These are phyloP conservation scores for Omphalotus olearius DNA, from an alignment of 1,284 basidiomycete species.

Conservation along the genomic window DNA sequence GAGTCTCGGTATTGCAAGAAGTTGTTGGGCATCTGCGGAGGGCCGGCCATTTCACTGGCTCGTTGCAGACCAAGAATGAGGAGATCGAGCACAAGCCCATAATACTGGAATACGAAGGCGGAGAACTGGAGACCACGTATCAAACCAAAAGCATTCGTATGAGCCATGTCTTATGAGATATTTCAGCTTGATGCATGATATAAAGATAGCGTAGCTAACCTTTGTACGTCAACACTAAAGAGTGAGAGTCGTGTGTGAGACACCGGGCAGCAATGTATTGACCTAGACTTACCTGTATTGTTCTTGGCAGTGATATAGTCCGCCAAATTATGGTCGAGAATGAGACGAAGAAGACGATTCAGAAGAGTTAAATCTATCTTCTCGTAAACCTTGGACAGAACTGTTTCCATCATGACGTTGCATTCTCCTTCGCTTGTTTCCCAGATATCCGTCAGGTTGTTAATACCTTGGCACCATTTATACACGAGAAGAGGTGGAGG, in stretches of 20 bases:
- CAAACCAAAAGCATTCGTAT: constrained; percentile 88
- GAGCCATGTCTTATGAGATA: constrained; percentile 67
- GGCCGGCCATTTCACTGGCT: constrained; percentile 95
- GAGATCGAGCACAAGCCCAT: constrained; percentile 87
- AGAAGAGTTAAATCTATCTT: constrained; percentile 95
- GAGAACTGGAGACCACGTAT: constrained; percentile 96
- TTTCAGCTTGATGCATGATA: constrained; percentile 7
- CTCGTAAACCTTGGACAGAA: constrained; percentile 93
- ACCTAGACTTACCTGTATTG: constrained; percentile 61
- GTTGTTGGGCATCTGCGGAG: constrained; percentile 92
- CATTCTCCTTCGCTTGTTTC: constrained; percentile 96
- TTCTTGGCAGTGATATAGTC: constrained; percentile 99
- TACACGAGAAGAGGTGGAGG: constrained; percentile 95
- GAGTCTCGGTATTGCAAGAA: constrained; percentile 95
- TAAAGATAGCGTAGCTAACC: constrained; percentile 43
- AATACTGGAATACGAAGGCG: constrained; percentile 97
- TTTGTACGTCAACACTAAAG: constrained; percentile 81
- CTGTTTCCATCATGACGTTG: constrained; percentile 97
- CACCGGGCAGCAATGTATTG: background rate
- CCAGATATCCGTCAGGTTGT: constrained; percentile 93
- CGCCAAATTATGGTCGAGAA: constrained; percentile 95
- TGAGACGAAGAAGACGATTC: constrained; percentile 89
- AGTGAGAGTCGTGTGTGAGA: background rate
- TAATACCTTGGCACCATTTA: constrained; percentile 96
- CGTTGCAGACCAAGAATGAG: constrained; percentile 92